These are phyloP conservation scores for Neoscytalidium dimidiatum DNA, from an alignment of 2,329 filamentous ascomycete genomes.

Conservation along the genomic window DNA sequence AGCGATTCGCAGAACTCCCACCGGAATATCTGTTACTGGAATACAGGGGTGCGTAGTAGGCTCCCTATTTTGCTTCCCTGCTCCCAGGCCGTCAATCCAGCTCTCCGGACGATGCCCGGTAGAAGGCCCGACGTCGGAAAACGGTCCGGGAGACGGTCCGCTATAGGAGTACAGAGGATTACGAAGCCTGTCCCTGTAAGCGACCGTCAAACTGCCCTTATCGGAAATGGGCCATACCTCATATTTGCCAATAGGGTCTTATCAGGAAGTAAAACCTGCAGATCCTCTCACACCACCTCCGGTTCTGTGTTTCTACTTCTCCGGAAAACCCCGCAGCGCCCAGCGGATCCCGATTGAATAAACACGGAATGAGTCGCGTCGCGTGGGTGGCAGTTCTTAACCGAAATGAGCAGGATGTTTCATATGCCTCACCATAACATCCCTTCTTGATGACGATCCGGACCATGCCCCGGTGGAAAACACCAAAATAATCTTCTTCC, in stretches of 20 bases:
- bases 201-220: neutral
- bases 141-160: neutral
- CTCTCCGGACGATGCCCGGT: neutral
- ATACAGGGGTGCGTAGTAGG: neutral
- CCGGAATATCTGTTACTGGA: neutral
- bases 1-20: neutral
- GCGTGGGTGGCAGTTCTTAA: neutral
- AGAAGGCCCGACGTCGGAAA: neutral
- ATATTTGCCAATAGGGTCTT: neutral
- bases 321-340: neutral
- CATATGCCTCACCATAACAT: neutral
- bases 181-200: conserved; percentile 1
- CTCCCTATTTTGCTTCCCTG: neutral
- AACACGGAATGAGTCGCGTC: neutral
- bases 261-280: neutral
- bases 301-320: neutral
- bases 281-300: conserved; percentile 7
- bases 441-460: neutral
- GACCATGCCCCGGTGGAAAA: neutral
- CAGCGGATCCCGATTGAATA: neutral
- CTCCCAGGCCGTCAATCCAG: too few species aligned
- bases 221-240: neutral
- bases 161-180: neutral
- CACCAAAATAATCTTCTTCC: neutral
- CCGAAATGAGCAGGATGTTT: conserved; percentile 14